Evolutionary conservation across 306 rosid genomes (phyloP), one percentile per base, ranked within the genome.

Genomic region (Corylus heterophylla): DNA sequence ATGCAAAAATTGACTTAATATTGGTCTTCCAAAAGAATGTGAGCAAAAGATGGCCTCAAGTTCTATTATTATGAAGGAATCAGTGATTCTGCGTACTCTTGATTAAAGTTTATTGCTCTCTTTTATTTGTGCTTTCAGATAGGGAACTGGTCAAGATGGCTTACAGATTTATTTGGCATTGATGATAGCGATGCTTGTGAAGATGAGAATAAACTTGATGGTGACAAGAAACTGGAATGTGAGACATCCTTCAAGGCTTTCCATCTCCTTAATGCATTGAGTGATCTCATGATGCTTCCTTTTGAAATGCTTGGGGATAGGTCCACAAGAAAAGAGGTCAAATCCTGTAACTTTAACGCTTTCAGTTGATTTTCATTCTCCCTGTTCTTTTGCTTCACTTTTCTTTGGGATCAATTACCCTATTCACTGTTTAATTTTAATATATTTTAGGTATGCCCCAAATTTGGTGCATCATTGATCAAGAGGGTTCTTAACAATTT

Each of bases 281-380:
- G 98, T 83, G 98, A 90, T 82, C 90, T 93, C 50, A 91, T 91
- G 98, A 90, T 93, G 98, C 92, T 91, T 83, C 98, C 97, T 37
- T 81, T 82, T 22, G 95, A 93, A 78, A 89, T 87, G 97, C 93
- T 93, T 37, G 90, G 89, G 13, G 93, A 93, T 54, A 77, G 31
- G 52, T 85, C 97, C 75, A 83, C 37, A 81, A 84, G 93, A 78
- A 84, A 79, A 87, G 97, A 93, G 97, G 98, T 93, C 80, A 12
- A 75, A 70, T 69, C 86, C 68, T 54, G 20, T 10, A 18, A 68
- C 72, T 42, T 42, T 8, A 68, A 68, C 39, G 16, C 49, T 42
- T 68, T 68, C 31, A 2, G 42, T 44, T 35, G 71, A 51, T 29
- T 63, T 61, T 75, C 17, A 10, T 8, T 25, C 66, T 50, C 72